These are phyloP conservation scores for Melaleuca quinquenervia DNA, from an alignment of 345 rosid genomes.

Conservation along the genomic window DNA sequence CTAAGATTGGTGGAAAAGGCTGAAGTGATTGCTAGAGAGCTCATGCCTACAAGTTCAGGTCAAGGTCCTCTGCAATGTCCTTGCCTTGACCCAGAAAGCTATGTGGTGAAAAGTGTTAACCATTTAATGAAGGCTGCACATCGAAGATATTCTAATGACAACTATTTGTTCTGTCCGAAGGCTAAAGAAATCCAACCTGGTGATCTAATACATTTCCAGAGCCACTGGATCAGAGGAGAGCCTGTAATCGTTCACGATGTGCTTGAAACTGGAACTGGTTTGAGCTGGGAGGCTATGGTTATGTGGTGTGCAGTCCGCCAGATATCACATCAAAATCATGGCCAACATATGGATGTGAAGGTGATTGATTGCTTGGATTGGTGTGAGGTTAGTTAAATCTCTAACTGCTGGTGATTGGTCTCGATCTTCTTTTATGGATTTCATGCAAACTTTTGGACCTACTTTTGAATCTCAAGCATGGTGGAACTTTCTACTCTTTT, in stretches of 20 bases:
- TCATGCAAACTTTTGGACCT: not conserved
- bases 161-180: slow-evolving; percentile 32
- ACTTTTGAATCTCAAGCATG: not conserved
- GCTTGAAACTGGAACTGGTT: slow-evolving; percentile 35
- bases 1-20: slow-evolving; percentile 23
- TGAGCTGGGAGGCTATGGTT: slow-evolving; percentile 67
- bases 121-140: slow-evolving; percentile 26
- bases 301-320: slow-evolving; percentile 65
- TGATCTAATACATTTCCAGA: slow-evolving; percentile 45
- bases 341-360: slow-evolving; percentile 8
- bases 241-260: slow-evolving; percentile 49
- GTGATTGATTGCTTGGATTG: slow-evolving; percentile 42
- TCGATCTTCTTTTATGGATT: not conserved
- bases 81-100: slow-evolving; percentile 14
- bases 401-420: not conserved
- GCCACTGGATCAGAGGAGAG: slow-evolving; percentile 53
- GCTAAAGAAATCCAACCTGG: slow-evolving; percentile 19
- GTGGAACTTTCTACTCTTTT: not conserved
- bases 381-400: slow-evolving; percentile 29
- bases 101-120: not conserved
- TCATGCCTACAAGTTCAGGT: not conserved
- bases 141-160: slow-evolving; percentile 30
- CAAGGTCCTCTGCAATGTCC: slow-evolving; percentile 9
- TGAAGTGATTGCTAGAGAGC: slow-evolving; percentile 9
- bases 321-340: slow-evolving; percentile 15